phyloP scores from a whole-genome alignment of 2,329 filamentous ascomycete species.

The Pseudocercospora fuligena region DNA sequence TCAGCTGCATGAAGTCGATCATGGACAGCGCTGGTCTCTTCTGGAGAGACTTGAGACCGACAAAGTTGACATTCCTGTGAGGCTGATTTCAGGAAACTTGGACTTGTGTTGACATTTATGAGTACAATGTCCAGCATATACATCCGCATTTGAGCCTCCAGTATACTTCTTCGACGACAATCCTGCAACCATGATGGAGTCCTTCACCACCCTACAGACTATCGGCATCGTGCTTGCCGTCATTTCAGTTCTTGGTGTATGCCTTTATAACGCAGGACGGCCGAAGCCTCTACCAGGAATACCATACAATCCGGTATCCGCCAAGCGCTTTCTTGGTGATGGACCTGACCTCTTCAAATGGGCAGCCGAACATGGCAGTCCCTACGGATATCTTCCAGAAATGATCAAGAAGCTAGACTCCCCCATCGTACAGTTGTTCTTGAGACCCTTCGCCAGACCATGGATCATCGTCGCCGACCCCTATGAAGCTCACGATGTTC shows the following conservation, averaged over 20 bases:
- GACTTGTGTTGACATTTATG: background rate
- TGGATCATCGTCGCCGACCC: constrained; percentile 52
- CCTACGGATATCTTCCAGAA: constrained; percentile 25
- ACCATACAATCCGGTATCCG: constrained; percentile 49
- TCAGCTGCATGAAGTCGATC: background rate
- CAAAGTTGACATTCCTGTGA: background rate
- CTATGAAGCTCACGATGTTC: constrained; percentile 52
- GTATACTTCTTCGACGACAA: background rate
- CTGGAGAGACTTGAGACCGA: background rate
- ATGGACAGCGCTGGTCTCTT: background rate
- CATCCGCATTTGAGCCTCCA: background rate
- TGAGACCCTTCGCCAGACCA: constrained; percentile 50
- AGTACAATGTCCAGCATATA: background rate
- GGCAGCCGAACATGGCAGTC: constrained; percentile 39
- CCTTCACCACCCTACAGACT: background rate
- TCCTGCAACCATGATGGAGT: background rate
- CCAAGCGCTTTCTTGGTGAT: constrained; percentile 49
- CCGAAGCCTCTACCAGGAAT: constrained; percentile 54
- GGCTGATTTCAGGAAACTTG: background rate
- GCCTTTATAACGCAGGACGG: background rate
- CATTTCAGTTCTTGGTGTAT: background rate
- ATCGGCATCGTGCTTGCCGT: background rate
- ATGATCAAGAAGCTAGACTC: constrained; percentile 34
- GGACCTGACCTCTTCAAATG: constrained; percentile 48
- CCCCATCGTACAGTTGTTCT: constrained; percentile 56